Base-by-base conservation (phyloP, 2,329 filamentous ascomycete genomes). In the Lasiodiplodia sp. region DNA sequence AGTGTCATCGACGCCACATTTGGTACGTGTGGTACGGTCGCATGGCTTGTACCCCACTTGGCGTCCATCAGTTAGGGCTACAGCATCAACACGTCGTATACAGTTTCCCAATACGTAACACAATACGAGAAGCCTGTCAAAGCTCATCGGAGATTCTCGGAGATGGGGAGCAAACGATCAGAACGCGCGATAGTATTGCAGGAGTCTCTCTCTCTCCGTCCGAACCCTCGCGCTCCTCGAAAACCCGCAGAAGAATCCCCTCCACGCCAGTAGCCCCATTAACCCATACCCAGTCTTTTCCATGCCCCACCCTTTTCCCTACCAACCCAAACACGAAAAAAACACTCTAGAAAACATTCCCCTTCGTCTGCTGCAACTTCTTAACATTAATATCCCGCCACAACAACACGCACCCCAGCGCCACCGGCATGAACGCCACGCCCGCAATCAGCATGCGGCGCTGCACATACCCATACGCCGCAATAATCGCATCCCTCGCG, bases 381-480 rank as follows among this genome's bases (percentile, higher is more conserved):
- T 71, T 77, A n/a, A 80, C 72, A 47, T 80, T 76, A 56, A 78
- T 76, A 49, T 81, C 71, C 53, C 74, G 72, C 72, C 78, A 77
- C 64, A 79, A 69, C 3, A 76, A 49, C 21, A 77, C 72, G 47
- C 71, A 73, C 34, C 76, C 68, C 21, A 77, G 37, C 18, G 71
- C 72, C 14, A 80, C 37, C 58, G 72, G 75, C 72, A 75, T 73
- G 49, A 77, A 68, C 4, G 71, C 72, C 5, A 74, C 76, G 53
- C 78, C 72, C 6, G 80, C 79, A 58, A 81, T 80, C 37, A 83
- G 72, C 78, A 83, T 78, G n/a, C 74, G 70, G 23, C 74, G 79
- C 76, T 87, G 84, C 3, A 72, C 68, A 44, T 71, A 71, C 23
- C 69, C 72, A 53, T 79, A 79, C 1, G 77, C 75, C 25, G 69